phyloP scores from a whole-genome alignment of 768 basidiomycete species.

The Goffeauzyma gilvescens region DNA sequence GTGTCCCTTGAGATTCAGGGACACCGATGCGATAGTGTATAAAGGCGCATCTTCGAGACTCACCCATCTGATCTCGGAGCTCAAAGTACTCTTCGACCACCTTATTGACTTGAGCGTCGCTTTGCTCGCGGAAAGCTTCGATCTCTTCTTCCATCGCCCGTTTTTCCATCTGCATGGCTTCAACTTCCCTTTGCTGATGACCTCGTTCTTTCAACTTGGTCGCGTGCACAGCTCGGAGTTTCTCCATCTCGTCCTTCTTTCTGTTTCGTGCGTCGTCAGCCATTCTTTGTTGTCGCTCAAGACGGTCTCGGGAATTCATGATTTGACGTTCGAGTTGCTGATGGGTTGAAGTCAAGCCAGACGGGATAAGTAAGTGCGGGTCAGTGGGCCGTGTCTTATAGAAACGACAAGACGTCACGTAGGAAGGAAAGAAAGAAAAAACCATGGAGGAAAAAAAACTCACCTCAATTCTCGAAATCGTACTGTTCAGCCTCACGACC shows the following conservation, averaged over 20 bases:
- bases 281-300: slow-evolving; percentile 57
- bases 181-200: slow-evolving; percentile 16
- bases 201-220: slow-evolving; percentile 16
- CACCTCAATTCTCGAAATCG: slow-evolving; percentile 51
- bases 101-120: slow-evolving; percentile 60
- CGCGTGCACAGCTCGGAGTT: slow-evolving; percentile 45
- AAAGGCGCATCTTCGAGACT: too few species aligned
- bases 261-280: slow-evolving; percentile 59
- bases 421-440: too few species aligned
- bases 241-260: slow-evolving; percentile 55
- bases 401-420: too few species aligned
- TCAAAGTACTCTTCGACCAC: slow-evolving; percentile 68
- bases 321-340: slow-evolving; percentile 69
- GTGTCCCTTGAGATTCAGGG: too few species aligned
- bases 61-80: slow-evolving; percentile 57
- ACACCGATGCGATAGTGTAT: too few species aligned
- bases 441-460: too few species aligned
- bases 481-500: slow-evolving; percentile 53
- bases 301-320: slow-evolving; percentile 60
- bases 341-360: background rate
- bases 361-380: too few species aligned
- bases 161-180: slow-evolving; percentile 43
- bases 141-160: slow-evolving; percentile 58
- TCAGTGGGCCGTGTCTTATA: too few species aligned
- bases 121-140: slow-evolving; percentile 52